Evolutionary conservation across 2,329 filamentous ascomycete species (phyloP), one percentile per base, ranked within the genome.

Genomic region (Tolypocladium tundrense): DNA sequence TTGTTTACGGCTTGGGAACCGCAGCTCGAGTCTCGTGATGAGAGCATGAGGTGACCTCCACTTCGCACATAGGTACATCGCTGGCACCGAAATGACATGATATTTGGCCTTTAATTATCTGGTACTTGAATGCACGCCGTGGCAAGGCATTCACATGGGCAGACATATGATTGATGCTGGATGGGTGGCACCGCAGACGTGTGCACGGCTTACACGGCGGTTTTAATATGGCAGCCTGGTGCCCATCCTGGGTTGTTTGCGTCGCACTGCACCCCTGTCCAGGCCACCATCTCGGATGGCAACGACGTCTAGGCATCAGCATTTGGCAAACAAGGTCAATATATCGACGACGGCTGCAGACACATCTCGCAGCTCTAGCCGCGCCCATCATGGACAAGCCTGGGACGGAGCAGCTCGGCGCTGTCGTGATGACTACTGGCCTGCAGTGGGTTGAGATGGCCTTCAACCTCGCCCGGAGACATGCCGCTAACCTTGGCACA

Each of bases 221-320:
- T 45, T 21, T n/a, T 57, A 58, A 60, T 55, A 40, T 55, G 56
- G 60, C 59, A 60, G 60, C 60, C 59, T 61, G 48, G 33, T 58
- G 45, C 43, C 53, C 31, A 50, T 31, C 31, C 9, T 10, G 31
- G 48, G 4, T 33, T 19, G 16, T n/a, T 9, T 51, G 58, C 43
- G 57, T 53, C n/a, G 50, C 58, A 53, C 55, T 9, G 13, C 48
- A 51, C 48, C 31, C 48, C 48, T 35, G 48, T 6, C 19, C 27
- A 31, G 27, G 31, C 31, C 31, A 35, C 45, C 24, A 31, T 19
- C 45, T 50, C 8, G 10, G 14, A 19, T 50, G 24, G 48, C 48
- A 31, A 51, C 48, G 31, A 21, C 16, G 24, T 43, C 55, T 61
- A 62, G 60, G 60, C 60, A 62, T 57, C 60, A 62, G 60, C 57